phyloP scores from a whole-genome alignment of 73 alveolate genomes.

The Tetrahymena borealis region DNA sequence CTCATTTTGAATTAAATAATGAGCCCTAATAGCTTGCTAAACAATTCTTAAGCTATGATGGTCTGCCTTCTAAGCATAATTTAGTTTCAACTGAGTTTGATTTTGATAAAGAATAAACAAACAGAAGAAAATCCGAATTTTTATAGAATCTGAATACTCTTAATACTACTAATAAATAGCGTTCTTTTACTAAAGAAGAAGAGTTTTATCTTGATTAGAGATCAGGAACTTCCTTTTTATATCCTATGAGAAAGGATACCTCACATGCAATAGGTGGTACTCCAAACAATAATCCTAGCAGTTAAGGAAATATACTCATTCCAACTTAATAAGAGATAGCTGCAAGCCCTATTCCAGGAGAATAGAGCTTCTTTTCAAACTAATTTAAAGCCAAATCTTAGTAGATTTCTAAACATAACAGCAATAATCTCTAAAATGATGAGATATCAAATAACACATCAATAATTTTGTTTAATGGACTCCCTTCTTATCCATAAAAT shows the following conservation, averaged over 20 bases:
- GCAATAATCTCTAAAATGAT: not conserved
- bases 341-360: not conserved
- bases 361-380: not conserved
- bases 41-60: not conserved
- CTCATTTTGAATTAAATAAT: not conserved
- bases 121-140: not conserved
- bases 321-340: not conserved
- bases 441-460: not conserved
- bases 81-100: not conserved
- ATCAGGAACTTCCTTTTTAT: not conserved
- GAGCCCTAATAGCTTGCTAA: not conserved
- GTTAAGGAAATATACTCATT: not conserved
- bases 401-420: not conserved
- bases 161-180: not conserved
- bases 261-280: not conserved
- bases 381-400: not conserved
- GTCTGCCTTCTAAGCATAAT: not conserved
- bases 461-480: too few relatives aligned
- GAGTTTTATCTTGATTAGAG: not conserved
- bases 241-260: not conserved
- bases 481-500: not conserved
- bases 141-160: not conserved
- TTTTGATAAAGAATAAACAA: not conserved
- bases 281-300: not conserved
- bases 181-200: not conserved